Base-by-base conservation (phyloP, 345 rosid genomes). In the Sapria himalayana region DNA sequence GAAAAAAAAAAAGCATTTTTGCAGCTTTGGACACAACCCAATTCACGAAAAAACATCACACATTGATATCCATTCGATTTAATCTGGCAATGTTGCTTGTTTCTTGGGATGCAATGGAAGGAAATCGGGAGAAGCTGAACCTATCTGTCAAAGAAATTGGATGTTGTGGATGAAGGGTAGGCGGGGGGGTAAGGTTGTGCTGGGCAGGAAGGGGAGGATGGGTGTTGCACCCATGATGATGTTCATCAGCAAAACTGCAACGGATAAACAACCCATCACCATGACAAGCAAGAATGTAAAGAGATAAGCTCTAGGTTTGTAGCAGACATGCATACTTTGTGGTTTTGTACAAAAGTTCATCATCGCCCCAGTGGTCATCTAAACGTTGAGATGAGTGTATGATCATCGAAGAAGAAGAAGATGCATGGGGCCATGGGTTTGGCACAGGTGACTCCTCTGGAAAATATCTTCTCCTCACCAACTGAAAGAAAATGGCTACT, bases 171-270 rank as follows among this genome's bases (percentile, higher is more conserved):
- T 73, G 80, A 14, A 84, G 78, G 2, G 85, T 91, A 14, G 96
- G 93, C 57, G 99, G 99, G 2, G 99, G 99, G 0, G 80, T 80
- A 45, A 91, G 77, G 67, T 91, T 91, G 34, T 67, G 76, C 43
- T 84, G 99, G 5, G 89, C 95, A 3, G 95, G 99, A 27, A 84
- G 65, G 41, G 99, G 99, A 11, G 85, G 95, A 45, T 71, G 62
- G 39, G 46, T 62, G 64, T 71, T 84, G 61, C 74, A 76, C 46
- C 67, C 79, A 76, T 65, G 77, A 5, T 72, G 60, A 37, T n/a
- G n/a, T n/a, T 78, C 86, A 4, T 62, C 57, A 13, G 58, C 57
- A 16, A 69, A 50, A 46, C 95, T 91, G 89, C 64, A 74, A 43
- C 45, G 25, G 40, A 43, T 31, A 27, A 21, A 10, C 29, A 15